Conservation (phyloP, 139 green algal species). For the Picochlorum sp. region DNA sequence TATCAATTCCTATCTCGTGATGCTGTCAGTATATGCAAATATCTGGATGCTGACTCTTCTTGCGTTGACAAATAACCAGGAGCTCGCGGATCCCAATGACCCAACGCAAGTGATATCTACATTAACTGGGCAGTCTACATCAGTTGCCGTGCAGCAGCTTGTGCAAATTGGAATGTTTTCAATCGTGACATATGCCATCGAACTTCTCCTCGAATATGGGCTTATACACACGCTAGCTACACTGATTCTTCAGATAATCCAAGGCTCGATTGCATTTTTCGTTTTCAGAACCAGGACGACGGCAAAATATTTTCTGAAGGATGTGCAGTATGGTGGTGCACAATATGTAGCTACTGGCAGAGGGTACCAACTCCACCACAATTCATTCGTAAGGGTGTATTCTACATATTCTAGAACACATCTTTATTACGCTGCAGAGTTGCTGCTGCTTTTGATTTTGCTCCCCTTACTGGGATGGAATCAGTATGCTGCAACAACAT, state of each 20-base stretch:
- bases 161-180: constrained; percentile 63
- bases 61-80: constrained; percentile 25
- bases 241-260: constrained; percentile 40
- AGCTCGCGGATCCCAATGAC: not conserved
- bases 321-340: constrained; percentile 54
- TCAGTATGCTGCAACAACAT: constrained; percentile 41
- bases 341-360: constrained; percentile 76
- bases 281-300: constrained; percentile 62
- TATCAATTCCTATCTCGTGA: constrained; percentile 64
- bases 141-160: constrained; percentile 39
- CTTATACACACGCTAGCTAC: constrained; percentile 34
- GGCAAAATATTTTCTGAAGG: constrained; percentile 45
- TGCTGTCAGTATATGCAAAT: constrained; percentile 54
- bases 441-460: constrained; percentile 52
- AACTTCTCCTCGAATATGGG: constrained; percentile 57
- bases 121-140: constrained; percentile 13
- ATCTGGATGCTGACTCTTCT: constrained; percentile 50
- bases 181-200: constrained; percentile 51
- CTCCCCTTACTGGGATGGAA: constrained; percentile 30
- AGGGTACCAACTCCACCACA: constrained; percentile 69
- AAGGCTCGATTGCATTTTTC: constrained; percentile 59
- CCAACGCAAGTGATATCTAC: constrained; percentile 18
- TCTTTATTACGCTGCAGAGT: constrained; percentile 59
- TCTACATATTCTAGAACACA: constrained; percentile 51
- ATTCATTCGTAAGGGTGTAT: constrained; percentile 51